A percentile compares a stretch with the other conserved stretches of the same genome.
Evolutionary conservation across 169 alveolate genomes (phyloP).

Genomic region (Plasmodium gonderi): DNA sequence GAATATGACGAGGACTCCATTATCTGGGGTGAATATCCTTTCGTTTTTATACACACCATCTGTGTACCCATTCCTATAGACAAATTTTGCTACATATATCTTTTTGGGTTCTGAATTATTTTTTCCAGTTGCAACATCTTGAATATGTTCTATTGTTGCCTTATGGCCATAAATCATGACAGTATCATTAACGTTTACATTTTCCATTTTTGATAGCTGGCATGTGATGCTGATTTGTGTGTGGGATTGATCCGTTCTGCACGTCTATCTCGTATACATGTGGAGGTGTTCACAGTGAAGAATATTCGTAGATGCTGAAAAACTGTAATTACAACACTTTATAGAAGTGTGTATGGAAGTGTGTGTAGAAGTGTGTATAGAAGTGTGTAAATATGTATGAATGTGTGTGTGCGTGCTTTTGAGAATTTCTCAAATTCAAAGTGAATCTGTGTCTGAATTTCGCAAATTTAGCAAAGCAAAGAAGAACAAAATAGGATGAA

Average conservation of each 20-base stretch:
- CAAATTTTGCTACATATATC: conserved; percentile 35
- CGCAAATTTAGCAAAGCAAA: background rate
- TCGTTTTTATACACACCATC: conserved; percentile 19
- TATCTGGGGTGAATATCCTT: conserved; percentile 7
- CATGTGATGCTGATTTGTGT: background rate
- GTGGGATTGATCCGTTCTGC: too few relatives aligned
- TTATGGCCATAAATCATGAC: conserved; percentile 72
- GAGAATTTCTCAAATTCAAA: too few relatives aligned
- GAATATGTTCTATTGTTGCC: conserved; percentile 2
- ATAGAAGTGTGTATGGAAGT: too few relatives aligned
- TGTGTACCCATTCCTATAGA: conserved; percentile 10
- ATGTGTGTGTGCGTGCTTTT: background rate
- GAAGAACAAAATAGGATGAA: background rate
- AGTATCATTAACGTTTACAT: conserved; percentile 29
- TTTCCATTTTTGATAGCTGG: background rate
- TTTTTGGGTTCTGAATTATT: background rate
- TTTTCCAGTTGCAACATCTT: background rate
- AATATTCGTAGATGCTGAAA: background rate
- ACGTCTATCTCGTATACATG: too few relatives aligned
- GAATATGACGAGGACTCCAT: conserved; percentile 11
- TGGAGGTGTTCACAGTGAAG: too few relatives aligned
- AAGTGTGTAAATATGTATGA: background rate
- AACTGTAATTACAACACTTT: too few relatives aligned
- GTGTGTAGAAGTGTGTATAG: background rate
- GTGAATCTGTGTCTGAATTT: too few relatives aligned